Conservation (phyloP, 176 grass and related monocot genomes). For the Rhynchospora breviuscula region DNA sequence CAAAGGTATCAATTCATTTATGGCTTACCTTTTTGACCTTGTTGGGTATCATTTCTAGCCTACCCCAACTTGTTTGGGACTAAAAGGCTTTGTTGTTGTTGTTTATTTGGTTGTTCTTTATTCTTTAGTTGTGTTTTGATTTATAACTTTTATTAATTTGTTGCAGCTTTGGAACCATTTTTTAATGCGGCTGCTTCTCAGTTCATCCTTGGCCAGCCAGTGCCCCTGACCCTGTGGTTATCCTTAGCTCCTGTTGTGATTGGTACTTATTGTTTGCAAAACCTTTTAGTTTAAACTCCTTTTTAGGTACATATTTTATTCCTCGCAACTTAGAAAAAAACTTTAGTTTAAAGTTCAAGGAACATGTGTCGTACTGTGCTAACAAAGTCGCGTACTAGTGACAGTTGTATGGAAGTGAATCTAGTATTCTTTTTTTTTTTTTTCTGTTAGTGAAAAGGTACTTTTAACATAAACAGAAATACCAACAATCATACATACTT, state of each 20-base stretch:
- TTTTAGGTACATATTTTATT: background rate
- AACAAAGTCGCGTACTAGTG: background rate
- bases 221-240: conserved; percentile 81
- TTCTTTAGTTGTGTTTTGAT: conserved; percentile 16
- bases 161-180: conserved; percentile 94
- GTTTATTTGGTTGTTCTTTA: conserved; percentile 14
- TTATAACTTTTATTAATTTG: conserved; percentile 9
- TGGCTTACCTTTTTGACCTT: background rate
- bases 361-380: background rate
- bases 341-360: background rate
- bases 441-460: background rate
- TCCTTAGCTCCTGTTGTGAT: conserved; percentile 94
- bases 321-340: background rate
- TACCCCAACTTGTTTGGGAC: no score
- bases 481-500: background rate
- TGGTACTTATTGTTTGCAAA: conserved; percentile 51
- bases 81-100: background rate
- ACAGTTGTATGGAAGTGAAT: background rate
- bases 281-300: conserved; percentile 12
- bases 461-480: background rate
- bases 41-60: no score
- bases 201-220: conserved; percentile 93
- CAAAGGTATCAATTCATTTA: conserved; percentile 55
- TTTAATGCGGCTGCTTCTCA: conserved; percentile 98
- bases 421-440: background rate